phyloP scores from a whole-genome alignment of 208 protist species.

The Leishmania major region DNA sequence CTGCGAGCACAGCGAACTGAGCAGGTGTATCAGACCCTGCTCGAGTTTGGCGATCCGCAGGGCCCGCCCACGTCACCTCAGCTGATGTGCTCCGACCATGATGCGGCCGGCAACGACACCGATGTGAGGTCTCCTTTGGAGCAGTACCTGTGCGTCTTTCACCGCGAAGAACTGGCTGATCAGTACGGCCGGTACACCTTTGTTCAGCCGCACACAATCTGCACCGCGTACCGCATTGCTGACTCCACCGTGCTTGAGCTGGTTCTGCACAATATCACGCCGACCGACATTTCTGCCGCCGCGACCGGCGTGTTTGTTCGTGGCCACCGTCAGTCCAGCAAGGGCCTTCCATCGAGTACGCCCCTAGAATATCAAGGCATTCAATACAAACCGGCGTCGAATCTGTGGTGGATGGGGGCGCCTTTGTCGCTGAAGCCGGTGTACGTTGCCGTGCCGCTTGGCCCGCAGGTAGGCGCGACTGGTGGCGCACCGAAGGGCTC shows the following conservation, averaged over 20 bases:
- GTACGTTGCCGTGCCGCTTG: conserved; percentile 38
- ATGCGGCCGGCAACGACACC: neutral
- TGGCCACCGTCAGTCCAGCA: conserved; percentile 36
- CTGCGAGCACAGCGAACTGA: conserved; percentile 22
- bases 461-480: neutral
- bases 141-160: conserved; percentile 82
- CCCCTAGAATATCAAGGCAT: conserved; percentile 38
- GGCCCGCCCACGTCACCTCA: neutral
- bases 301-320: conserved; percentile 67
- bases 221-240: conserved; percentile 57
- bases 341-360: neutral
- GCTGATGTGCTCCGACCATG: neutral
- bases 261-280: conserved; percentile 56
- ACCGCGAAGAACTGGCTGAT: conserved; percentile 72
- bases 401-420: conserved; percentile 83
- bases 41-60: conserved; percentile 3
- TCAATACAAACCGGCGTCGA: conserved; percentile 46
- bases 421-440: conserved; percentile 65
- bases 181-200: conserved; percentile 55
- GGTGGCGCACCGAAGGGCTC: neutral
- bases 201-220: conserved; percentile 54
- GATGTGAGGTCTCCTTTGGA: conserved; percentile 7
- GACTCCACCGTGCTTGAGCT: conserved; percentile 56
- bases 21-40: conserved; percentile 18
- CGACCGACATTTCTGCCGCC: conserved; percentile 53